Evolutionary conservation across 2,329 filamentous ascomycete genomes (phyloP).

Genomic region (Phialemonium atrogriseum): DNA sequence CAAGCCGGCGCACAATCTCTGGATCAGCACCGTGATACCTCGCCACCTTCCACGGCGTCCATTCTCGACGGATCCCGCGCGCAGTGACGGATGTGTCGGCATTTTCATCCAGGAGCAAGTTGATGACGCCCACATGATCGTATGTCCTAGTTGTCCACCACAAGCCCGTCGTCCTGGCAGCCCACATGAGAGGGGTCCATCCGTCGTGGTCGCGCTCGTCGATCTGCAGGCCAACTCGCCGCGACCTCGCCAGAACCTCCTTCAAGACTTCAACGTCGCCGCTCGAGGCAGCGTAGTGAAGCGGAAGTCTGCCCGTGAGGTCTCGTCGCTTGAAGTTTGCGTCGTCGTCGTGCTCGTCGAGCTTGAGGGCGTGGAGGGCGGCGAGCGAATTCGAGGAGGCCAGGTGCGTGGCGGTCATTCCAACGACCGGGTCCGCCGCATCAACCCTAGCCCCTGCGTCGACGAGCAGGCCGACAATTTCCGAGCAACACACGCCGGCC

Average conservation of each 20-base stretch:
- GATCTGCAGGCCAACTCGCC: neutral
- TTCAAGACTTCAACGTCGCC: neutral
- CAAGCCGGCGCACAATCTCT: no score
- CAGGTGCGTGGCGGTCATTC: no score
- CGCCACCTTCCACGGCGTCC: constrained; percentile 4
- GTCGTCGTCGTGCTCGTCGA: no score
- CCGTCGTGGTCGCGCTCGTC: constrained; percentile 2
- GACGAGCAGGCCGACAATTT: constrained; percentile 1
- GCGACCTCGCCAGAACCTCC: constrained; percentile 1
- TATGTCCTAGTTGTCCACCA: neutral
- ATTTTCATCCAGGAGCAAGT: constrained; percentile 1
- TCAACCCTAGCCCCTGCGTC: constrained; percentile 1
- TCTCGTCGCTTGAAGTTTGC: no score
- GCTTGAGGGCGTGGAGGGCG: no score
- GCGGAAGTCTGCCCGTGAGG: constrained; percentile 1
- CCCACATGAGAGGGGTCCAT: constrained; percentile 4
- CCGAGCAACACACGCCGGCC: neutral
- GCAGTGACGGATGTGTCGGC: constrained; percentile 1
- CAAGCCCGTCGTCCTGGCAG: constrained; percentile 1
- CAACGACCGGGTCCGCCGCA: no score
- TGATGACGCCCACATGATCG: constrained; percentile 1
- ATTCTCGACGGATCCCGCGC: neutral
- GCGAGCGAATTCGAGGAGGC: no score
- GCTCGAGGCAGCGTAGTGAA: constrained; percentile 2
- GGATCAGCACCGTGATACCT: constrained; percentile 3